Percentiles rank a stretch among this genome's conserved stretches.
Conservation (phyloP, 805 yeast genomes). For the Zygoascus flipseniorum region DNA sequence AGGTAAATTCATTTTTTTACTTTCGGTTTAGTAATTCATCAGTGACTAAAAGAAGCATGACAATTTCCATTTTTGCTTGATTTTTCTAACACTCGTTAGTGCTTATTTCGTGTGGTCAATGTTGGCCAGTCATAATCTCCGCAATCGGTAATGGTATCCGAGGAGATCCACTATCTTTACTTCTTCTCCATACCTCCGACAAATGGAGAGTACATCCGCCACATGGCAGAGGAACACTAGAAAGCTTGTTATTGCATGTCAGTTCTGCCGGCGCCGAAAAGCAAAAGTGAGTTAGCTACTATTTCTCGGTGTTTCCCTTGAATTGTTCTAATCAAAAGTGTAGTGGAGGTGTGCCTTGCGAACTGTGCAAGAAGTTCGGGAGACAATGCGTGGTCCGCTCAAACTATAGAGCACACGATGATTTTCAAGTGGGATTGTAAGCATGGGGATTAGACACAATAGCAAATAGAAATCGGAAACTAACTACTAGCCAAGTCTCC, state of each 20-base stretch:
- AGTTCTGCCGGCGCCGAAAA: slow-evolving; percentile 3
- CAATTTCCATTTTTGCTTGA: no score
- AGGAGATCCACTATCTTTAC: no score
- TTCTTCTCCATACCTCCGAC: no score
- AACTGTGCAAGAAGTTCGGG: background rate
- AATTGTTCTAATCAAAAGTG: background rate
- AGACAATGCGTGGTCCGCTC: background rate
- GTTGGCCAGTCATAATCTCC: no score
- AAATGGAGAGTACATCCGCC: background rate
- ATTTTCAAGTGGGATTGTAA: background rate
- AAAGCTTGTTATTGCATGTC: slow-evolving; percentile 1
- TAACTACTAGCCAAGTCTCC: background rate
- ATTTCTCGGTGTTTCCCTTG: no score
- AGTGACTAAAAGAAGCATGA: no score
- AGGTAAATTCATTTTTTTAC: no score
- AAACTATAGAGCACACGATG: background rate
- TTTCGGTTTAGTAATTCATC: no score
- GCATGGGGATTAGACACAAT: background rate
- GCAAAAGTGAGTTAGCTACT: slow-evolving; percentile 3
- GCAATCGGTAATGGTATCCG: no score
- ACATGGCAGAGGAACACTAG: background rate
- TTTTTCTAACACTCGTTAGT: no score
- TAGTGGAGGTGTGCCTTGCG: slow-evolving; percentile 3
- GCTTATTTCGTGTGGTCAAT: no score
- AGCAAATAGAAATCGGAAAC: background rate